Base-by-base conservation (phyloP, 495 filamentous ascomycete species). In the Neurospora sp. region DNA sequence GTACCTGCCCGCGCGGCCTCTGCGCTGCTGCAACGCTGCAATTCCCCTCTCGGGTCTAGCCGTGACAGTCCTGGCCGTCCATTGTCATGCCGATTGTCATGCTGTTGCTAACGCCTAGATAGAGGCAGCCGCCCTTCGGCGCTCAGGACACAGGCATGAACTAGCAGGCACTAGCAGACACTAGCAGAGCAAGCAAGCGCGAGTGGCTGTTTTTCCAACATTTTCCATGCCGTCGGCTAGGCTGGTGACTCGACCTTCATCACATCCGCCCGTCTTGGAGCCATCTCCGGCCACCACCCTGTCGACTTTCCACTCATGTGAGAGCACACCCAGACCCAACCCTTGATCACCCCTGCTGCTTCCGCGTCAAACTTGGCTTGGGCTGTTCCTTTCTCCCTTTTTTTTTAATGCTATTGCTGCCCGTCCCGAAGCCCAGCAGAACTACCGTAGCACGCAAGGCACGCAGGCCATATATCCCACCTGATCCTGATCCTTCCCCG, bases 401-500 rank as follows among this genome's bases (percentile, higher is more conserved):
- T 62, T 62, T 66, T 66, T 31, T 28, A 13, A 34, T 66, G 54
- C 54, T 34, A 66, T 66, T 34, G 54, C 54, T 66, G 54, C 54
- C 54, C 54, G 31, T 66, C 54, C 28, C 28, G 54, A 66, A 34
- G 28, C 24, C 13, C 48, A 31, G 48, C 24, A 59, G 48, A 17
- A 31, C 54, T 66, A n/a, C n/a, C n/a, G n/a, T n/a, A 66, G 54
- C 54, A 66, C 54, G 54, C 54, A 66, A 66, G 54, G 71, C 72
- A 73, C 72, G 70, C 74, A 74, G 76, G 76, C 73, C 78, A 71
- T 76, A 75, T 72, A 73, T 73, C 78, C 71, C 71, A 71, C 73
- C 71, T 72, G 70, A 73, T 71, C 69, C 39, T 69, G 71, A 74
- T 40, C 73, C 75, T 77, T 59, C 71, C 75, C 74, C 74, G 40